Conservation (phyloP, 495 filamentous ascomycete species). For the Penicillium lividum region DNA sequence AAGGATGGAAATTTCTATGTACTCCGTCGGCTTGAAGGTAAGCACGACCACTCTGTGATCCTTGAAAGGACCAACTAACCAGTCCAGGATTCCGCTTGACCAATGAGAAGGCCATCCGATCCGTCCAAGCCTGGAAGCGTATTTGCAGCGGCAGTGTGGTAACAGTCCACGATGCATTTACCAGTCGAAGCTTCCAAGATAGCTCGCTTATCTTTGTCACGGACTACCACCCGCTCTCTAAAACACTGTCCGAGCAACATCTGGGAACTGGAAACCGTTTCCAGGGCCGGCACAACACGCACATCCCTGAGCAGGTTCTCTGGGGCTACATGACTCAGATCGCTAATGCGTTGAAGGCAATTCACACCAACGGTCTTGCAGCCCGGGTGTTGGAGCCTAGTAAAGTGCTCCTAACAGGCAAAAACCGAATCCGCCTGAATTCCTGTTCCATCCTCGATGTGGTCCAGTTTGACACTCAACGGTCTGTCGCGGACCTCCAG, state of each 20-base stretch:
- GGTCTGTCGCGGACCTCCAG: slow-evolving; percentile 72
- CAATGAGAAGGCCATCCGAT: slow-evolving; percentile 82
- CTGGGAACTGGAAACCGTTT: slow-evolving; percentile 61
- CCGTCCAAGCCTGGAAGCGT: slow-evolving; percentile 89
- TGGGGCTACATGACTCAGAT: slow-evolving; percentile 96
- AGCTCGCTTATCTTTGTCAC: slow-evolving; percentile 93
- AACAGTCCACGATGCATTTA: slow-evolving; percentile 88
- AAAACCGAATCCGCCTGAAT: slow-evolving; percentile 80
- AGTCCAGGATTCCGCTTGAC: slow-evolving; percentile 71
- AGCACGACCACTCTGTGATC: not conserved
- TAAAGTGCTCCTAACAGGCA: slow-evolving; percentile 75
- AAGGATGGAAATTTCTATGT: slow-evolving; percentile 84
- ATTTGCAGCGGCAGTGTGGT: slow-evolving; percentile 82
- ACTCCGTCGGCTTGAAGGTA: slow-evolving; percentile 81
- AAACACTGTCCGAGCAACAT: slow-evolving; percentile 85
- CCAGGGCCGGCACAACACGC: slow-evolving; percentile 44
- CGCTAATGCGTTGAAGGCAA: slow-evolving; percentile 80
- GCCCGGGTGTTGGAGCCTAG: slow-evolving; percentile 79
- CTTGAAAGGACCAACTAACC: slow-evolving; percentile 4
- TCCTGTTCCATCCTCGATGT: slow-evolving; percentile 88
- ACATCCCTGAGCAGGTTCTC: slow-evolving; percentile 73
- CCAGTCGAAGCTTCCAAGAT: slow-evolving; percentile 87
- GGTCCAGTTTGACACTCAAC: slow-evolving; percentile 68
- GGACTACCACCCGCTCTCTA: slow-evolving; percentile 87
- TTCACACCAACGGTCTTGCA: slow-evolving; percentile 79